Evolutionary conservation across 345 rosid species (phyloP).

Genomic region (Salix udensis): DNA sequence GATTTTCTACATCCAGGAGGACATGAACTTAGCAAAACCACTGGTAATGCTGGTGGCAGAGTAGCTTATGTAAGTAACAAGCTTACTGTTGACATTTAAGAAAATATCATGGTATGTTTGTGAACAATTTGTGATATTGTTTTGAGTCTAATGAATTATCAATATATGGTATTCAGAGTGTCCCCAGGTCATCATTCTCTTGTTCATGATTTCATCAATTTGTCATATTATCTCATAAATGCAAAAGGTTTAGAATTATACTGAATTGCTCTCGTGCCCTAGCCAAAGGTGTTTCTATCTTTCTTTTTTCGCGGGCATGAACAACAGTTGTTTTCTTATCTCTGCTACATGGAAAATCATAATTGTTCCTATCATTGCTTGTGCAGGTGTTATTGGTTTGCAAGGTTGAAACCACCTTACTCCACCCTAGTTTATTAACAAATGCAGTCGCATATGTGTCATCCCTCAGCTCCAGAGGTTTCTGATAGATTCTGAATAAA

Average conservation of each 20-base stretch:
- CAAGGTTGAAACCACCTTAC: conserved; percentile 37
- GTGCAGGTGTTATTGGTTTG: conserved; percentile 54
- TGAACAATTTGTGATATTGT: background rate
- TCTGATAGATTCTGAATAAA: background rate
- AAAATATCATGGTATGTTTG: background rate
- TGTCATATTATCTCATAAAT: background rate
- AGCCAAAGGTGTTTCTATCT: no score
- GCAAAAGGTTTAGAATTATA: background rate
- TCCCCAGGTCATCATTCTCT: background rate
- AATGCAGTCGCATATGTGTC: background rate
- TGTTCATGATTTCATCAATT: background rate
- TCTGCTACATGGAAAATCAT: background rate
- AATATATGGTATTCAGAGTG: background rate
- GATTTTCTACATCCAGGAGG: conserved; percentile 53
- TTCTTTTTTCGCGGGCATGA: no score
- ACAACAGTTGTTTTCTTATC: no score
- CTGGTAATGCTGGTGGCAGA: conserved; percentile 95
- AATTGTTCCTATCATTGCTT: background rate
- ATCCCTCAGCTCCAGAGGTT: background rate
- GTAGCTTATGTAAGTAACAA: conserved; percentile 54
- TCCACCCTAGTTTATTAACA: background rate
- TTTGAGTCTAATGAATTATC: background rate
- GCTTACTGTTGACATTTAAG: background rate
- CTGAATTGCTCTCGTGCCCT: no score
- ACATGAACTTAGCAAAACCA: conserved; percentile 80